These are phyloP conservation scores for Malassezia sp. DNA, from an alignment of 1,284 basidiomycete species.

Conservation along the genomic window DNA sequence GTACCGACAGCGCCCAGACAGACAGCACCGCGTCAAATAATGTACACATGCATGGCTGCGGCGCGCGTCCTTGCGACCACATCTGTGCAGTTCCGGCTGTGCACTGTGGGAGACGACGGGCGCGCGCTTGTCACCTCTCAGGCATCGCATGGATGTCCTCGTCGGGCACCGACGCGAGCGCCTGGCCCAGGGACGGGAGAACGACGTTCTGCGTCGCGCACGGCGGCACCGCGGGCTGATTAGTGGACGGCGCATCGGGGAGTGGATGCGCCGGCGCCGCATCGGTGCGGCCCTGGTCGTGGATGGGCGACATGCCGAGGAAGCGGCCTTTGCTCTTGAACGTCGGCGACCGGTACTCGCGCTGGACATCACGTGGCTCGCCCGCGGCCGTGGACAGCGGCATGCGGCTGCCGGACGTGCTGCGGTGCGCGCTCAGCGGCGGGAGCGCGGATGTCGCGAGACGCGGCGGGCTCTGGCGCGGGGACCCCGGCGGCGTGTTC, in stretches of 20 bases:
- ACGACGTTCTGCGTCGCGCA: no score
- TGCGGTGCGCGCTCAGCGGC: not conserved
- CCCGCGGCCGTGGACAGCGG: no score
- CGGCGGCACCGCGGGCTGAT: no score
- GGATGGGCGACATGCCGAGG: constrained; percentile 21
- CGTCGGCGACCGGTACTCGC: not conserved
- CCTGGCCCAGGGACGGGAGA: constrained; percentile 9
- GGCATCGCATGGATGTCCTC: not conserved
- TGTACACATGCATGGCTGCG: no score
- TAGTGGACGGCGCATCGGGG: no score
- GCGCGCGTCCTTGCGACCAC: no score
- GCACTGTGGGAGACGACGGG: no score
- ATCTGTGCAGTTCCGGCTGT: no score
- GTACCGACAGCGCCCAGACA: no score
- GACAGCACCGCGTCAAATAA: no score
- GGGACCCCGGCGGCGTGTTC: constrained; percentile 19
- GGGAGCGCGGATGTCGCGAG: not conserved
- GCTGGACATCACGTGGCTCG: no score
- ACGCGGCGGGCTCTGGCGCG: constrained; percentile 1
- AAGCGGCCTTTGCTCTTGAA: not conserved
- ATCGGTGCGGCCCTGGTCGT: not conserved
- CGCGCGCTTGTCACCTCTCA: no score
- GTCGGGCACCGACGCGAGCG: constrained; percentile 3
- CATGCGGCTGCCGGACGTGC: not conserved
- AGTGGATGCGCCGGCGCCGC: not conserved